These are phyloP conservation scores for Viridothelium virens DNA, from an alignment of 495 filamentous ascomycete genomes.

Conservation along the genomic window DNA sequence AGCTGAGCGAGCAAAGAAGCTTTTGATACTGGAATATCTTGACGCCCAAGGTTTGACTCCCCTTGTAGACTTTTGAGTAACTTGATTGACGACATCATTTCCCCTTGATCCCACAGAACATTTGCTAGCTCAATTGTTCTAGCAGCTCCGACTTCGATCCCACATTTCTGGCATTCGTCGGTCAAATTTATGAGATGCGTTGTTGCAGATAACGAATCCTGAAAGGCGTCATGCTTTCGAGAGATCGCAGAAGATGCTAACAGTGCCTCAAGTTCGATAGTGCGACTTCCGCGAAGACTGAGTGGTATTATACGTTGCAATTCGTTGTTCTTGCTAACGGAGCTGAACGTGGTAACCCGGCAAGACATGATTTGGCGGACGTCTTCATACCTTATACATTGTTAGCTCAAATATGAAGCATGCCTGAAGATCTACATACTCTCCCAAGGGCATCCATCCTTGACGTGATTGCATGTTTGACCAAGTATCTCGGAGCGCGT, in stretches of 20 bases:
- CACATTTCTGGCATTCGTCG: constrained; percentile 54
- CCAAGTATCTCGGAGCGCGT: constrained; percentile 56
- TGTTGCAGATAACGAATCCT: constrained; percentile 76
- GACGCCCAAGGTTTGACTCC: constrained; percentile 54
- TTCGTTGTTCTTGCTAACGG: constrained; percentile 58
- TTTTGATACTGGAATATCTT: constrained; percentile 64
- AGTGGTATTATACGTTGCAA: constrained; percentile 54
- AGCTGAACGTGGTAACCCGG: constrained; percentile 72
- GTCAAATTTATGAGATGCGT: constrained; percentile 71
- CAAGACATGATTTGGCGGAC: constrained; percentile 73
- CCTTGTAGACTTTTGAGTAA: constrained; percentile 71
- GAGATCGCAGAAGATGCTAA: constrained; percentile 66
- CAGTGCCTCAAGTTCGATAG: constrained; percentile 65
- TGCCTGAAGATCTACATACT: constrained; percentile 42
- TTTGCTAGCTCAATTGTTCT: constrained; percentile 73
- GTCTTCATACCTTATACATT: constrained; percentile 59
- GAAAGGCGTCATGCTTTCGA: constrained; percentile 67
- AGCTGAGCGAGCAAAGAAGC: constrained; percentile 79
- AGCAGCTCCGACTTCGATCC: constrained; percentile 66
- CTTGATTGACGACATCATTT: constrained; percentile 80
- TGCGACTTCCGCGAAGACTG: constrained; percentile 52
- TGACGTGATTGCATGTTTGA: constrained; percentile 55
- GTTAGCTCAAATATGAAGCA: background rate
- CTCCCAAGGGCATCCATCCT: constrained; percentile 69
- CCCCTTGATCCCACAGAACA: constrained; percentile 90